Percentiles rank a stretch among this genome's conserved stretches.
Conservation (phyloP, 345 rosid species). For the Euphorbia tirucalli region DNA sequence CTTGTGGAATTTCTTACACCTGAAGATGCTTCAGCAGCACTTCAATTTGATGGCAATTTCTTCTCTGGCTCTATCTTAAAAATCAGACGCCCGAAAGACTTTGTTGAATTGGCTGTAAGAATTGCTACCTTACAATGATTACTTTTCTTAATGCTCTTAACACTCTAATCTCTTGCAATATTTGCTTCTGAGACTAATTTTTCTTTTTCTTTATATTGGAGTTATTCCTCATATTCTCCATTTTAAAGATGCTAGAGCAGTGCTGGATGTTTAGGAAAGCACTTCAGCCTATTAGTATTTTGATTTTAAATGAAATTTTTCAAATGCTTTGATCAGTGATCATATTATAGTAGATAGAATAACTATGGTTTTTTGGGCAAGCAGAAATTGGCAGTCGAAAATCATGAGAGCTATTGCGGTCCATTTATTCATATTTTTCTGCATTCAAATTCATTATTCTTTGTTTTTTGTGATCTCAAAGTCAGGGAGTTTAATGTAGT, state of each 20-base stretch:
- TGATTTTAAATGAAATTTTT: background rate
- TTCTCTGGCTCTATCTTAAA: conserved; percentile 64
- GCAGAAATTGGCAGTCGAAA: background rate
- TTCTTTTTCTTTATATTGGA: conserved; percentile 11
- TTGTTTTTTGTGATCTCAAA: background rate
- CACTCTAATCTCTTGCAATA: conserved; percentile 2
- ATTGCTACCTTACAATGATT: conserved; percentile 26
- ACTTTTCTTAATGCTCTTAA: conserved; percentile 6
- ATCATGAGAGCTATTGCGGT: background rate
- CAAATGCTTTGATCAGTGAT: background rate
- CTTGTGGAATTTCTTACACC: conserved; percentile 92
- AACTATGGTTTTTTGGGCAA: background rate
- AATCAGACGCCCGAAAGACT: conserved; percentile 88
- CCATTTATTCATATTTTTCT: background rate
- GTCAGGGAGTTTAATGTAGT: background rate
- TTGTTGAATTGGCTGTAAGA: conserved; percentile 76
- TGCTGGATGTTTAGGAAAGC: background rate
- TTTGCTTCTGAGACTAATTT: background rate
- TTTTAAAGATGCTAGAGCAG: background rate
- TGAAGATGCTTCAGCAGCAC: conserved; percentile 91
- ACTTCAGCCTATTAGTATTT: background rate
- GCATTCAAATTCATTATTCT: background rate
- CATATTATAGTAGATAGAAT: background rate
- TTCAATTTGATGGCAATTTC: conserved; percentile 66
- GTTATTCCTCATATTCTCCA: conserved; percentile 2